phyloP scores from a whole-genome alignment of 2,329 filamentous ascomycete species.

The Phialophora tarda region DNA sequence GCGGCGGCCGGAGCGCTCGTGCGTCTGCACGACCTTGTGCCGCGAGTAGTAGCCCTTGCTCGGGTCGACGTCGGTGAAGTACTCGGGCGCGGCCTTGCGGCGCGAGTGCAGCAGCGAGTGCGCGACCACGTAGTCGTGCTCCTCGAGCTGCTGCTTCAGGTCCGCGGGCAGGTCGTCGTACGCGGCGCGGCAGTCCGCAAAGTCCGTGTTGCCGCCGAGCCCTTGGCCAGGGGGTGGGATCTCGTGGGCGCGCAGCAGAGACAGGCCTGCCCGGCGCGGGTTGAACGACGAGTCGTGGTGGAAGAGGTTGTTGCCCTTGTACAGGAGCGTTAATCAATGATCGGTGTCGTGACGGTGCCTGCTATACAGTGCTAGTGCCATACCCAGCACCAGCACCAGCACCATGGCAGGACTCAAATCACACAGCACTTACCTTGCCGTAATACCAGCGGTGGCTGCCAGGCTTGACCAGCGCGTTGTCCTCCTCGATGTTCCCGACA shows the following conservation, averaged over 20 bases:
- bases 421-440: slow-evolving; percentile 46
- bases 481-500: slow-evolving; percentile 60
- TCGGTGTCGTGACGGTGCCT: too few species aligned
- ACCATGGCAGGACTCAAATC: neutral
- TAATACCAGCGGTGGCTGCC: slow-evolving; percentile 50
- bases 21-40: slow-evolving; percentile 59
- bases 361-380: too few species aligned
- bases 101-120: slow-evolving; percentile 62
- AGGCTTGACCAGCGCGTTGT: slow-evolving; percentile 52
- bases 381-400: too few species aligned
- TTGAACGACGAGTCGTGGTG: slow-evolving; percentile 65
- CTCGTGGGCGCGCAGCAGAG: slow-evolving; percentile 57
- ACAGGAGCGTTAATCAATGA: neutral
- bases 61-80: slow-evolving; percentile 54
- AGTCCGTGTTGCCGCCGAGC: slow-evolving; percentile 56
- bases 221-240: slow-evolving; percentile 57
- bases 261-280: slow-evolving; percentile 60
- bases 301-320: slow-evolving; percentile 58
- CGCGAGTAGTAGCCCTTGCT: slow-evolving; percentile 48
- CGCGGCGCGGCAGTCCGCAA: slow-evolving; percentile 60
- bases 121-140: slow-evolving; percentile 55
- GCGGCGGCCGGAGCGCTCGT: slow-evolving; percentile 54
- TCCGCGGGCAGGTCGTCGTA: slow-evolving; percentile 54
- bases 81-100: slow-evolving; percentile 51
- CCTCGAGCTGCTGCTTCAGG: slow-evolving; percentile 46